Evolutionary conservation across 176 grass and related monocot genomes (phyloP).

Genomic region (Tillandsia leiboldiana): DNA sequence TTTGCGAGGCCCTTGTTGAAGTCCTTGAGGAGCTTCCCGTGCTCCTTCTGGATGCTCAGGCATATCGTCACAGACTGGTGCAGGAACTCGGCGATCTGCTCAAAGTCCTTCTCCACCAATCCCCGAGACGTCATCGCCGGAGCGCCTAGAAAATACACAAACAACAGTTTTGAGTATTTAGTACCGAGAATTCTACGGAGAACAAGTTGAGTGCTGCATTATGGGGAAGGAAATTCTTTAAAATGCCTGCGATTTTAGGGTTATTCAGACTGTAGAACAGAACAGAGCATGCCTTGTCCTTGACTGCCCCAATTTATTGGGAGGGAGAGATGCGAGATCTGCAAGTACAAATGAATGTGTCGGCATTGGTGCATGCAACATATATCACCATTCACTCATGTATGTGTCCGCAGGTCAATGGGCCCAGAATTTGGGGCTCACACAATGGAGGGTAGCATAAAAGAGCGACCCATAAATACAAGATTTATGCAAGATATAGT

Average conservation of each 20-base stretch:
- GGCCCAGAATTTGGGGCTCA: background rate
- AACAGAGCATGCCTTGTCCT: no score
- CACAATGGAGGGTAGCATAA: background rate
- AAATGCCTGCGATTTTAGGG: no score
- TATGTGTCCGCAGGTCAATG: no score
- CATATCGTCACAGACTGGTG: conserved; percentile 86
- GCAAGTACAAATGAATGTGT: no score
- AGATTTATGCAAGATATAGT: background rate
- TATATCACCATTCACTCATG: no score
- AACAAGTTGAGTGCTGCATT: background rate
- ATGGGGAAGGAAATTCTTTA: no score
- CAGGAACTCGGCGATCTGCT: conserved; percentile 91
- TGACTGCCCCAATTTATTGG: no score
- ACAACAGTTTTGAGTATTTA: background rate
- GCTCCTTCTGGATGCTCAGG: conserved; percentile 79
- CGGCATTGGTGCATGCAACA: no score
- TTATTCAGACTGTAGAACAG: no score
- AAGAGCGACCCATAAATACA: background rate
- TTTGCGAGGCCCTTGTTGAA: conserved; percentile 81
- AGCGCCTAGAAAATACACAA: conserved; percentile 38
- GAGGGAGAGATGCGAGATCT: no score
- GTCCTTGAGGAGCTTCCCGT: conserved; percentile 79
- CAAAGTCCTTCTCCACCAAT: conserved; percentile 86
- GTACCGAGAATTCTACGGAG: background rate
- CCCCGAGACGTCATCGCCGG: conserved; percentile 92